Evolutionary conservation across 139 green algal species (phyloP).

Genomic region (Chlorella sorokiniana): DNA sequence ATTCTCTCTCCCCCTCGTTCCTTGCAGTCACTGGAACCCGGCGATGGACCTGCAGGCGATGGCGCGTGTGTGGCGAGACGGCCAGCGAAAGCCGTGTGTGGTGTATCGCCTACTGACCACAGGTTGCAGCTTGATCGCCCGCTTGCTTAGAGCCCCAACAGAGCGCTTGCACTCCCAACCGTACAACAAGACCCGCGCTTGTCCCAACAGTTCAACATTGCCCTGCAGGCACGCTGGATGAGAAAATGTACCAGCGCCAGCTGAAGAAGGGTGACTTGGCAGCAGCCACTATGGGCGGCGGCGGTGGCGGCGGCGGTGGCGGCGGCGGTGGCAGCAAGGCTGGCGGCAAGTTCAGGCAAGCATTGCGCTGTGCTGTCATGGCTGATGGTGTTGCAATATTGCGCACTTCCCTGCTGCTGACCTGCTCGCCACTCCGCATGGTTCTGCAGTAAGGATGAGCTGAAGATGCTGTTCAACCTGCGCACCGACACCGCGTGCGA

Average conservation of each 20-base stretch:
- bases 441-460: constrained; percentile 60
- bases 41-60: constrained; percentile 75
- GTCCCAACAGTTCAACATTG: not conserved
- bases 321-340: constrained; percentile 18
- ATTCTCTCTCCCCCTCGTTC: not conserved
- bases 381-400: not conserved
- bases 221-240: constrained; percentile 85
- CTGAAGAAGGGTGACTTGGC: constrained; percentile 76
- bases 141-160: not conserved
- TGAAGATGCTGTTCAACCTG: constrained; percentile 76
- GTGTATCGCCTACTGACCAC: constrained; percentile 84
- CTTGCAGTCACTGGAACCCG: constrained; percentile 71
- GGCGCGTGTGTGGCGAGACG: constrained; percentile 85
- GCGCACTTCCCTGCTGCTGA: not conserved
- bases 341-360: constrained; percentile 24
- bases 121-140: constrained; percentile 1
- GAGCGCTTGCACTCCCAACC: no score
- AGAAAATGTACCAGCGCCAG: constrained; percentile 92
- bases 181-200: not conserved
- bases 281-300: constrained; percentile 31
- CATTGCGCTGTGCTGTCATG: not conserved
- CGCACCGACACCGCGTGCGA: constrained; percentile 59
- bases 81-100: constrained; percentile 74
- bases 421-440: not conserved
- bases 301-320: constrained; percentile 5